Base-by-base conservation (phyloP, 106 monocot species). In the Acorus calamus region DNA sequence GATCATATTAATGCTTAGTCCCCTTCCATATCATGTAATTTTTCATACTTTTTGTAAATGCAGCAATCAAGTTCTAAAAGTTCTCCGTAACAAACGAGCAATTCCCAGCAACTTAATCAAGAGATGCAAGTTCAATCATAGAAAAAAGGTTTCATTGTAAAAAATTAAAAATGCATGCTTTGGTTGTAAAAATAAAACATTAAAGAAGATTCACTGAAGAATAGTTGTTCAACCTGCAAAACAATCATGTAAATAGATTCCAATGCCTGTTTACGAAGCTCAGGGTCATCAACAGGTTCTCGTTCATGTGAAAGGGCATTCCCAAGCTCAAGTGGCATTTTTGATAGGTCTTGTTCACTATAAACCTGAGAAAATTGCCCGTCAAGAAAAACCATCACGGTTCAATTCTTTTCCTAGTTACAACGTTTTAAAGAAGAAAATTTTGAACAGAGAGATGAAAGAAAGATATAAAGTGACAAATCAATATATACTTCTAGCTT, bases 311-410 rank as follows among this genome's bases (percentile, higher is more conserved):
- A 87, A 67, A 98, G 88, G 58, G 79, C 79, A 83, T 72, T 88
- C 47, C 64, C 75, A 52, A 98, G 80, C 70, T 92, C 98, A 58
- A 68, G 85, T 44, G 98, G 98, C 98, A 98, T 98, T 78, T 92
- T 88, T 70, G 76, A 76, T 57, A 69, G 77, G 68, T 98, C 92
- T 73, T 98, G 54, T 66, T 85, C 66, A 64, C 74, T 73, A 64
- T 98, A 98, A 64, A 85, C 76, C 98, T 98, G 77, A 51, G 51
- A 9, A 57, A 48, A 57, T 59, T 61, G 49, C 14, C 75, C 10
- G 58, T 11, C 43, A 73, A 57, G 43, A 43, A 11, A 64, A 60
- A 28, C 28, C 28, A 28, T 28, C 28, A 28, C 28, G 28, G 28
- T 28, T 28, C 28, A 28, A 28, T 28, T 28, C 28, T 28, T 28